A percentile compares a stretch with the other conserved stretches of the same genome.
Conservation (phyloP, 148 eudicot species). For the Pouteria glomerata region DNA sequence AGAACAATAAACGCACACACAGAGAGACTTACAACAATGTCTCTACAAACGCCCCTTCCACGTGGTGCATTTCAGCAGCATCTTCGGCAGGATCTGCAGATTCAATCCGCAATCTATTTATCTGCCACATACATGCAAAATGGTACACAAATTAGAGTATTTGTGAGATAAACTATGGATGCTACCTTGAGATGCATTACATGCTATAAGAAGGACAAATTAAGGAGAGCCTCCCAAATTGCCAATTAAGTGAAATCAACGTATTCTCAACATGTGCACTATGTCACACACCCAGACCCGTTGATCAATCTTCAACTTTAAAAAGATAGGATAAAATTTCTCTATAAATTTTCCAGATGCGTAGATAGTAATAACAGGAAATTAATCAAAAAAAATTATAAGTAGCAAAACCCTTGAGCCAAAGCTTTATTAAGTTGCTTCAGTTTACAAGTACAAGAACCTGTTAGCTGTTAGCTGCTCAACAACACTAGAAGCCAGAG, state of each 20-base stretch:
- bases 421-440: background rate
- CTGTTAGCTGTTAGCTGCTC: background rate
- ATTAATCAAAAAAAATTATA: background rate
- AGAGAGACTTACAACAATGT: constrained; percentile 60
- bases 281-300: background rate
- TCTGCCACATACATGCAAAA: constrained; percentile 20
- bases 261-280: background rate
- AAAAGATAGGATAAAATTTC: background rate
- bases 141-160: background rate
- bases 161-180: background rate
- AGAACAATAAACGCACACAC: too few species aligned
- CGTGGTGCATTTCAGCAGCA: constrained; percentile 65
- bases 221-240: too few species aligned
- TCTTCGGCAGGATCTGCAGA: constrained; percentile 59
- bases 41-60: constrained; percentile 88
- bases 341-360: background rate
- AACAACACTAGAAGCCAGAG: background rate
- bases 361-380: background rate
- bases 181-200: background rate
- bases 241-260: background rate
- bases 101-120: constrained; percentile 48
- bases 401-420: background rate
- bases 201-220: background rate
- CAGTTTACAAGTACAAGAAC: background rate
- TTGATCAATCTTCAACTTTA: background rate